Percentiles rank a stretch among this genome's conserved stretches.
phyloP scores from a whole-genome alignment of 768 basidiomycete genomes.

The Vararia minispora region DNA sequence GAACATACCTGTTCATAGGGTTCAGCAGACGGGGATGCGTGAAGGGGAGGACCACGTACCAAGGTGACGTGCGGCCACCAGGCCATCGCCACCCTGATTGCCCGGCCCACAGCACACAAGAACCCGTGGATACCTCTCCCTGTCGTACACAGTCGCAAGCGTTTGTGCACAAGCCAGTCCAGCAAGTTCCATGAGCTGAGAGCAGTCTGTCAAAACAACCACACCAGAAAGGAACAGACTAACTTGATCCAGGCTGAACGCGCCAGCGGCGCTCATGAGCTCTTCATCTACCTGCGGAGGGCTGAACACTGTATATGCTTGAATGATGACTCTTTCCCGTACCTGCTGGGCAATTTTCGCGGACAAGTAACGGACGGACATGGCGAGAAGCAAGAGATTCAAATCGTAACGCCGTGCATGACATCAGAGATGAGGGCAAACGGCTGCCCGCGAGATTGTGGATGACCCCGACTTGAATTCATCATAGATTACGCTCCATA shows the following conservation, averaged over 20 bases:
- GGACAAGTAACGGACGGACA: no score
- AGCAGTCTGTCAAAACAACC: neutral
- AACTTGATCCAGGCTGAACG: conserved; percentile 92
- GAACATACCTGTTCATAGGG: conserved; percentile 60
- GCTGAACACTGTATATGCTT: no score
- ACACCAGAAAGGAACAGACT: conserved; percentile 2
- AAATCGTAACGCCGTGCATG: no score
- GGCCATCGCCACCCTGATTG: conserved; percentile 95
- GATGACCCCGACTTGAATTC: no score
- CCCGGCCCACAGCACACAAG: conserved; percentile 97
- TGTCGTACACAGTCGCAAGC: conserved; percentile 64
- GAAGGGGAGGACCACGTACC: conserved; percentile 30
- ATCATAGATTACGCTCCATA: no score
- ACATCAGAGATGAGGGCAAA: no score
- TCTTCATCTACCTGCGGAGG: conserved; percentile 95
- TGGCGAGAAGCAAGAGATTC: no score
- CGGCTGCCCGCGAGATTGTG: no score
- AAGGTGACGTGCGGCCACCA: conserved; percentile 93
- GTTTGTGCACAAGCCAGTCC: conserved; percentile 90
- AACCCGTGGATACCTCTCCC: conserved; percentile 59
- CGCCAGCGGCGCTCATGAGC: conserved; percentile 79
- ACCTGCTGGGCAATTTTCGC: no score
- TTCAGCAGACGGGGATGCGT: neutral
- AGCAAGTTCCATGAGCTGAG: conserved; percentile 90
- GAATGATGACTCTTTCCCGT: no score